Evolutionary conservation across 257 asterid genomes (phyloP).

Genomic region (Paraleonurus japonicus): DNA sequence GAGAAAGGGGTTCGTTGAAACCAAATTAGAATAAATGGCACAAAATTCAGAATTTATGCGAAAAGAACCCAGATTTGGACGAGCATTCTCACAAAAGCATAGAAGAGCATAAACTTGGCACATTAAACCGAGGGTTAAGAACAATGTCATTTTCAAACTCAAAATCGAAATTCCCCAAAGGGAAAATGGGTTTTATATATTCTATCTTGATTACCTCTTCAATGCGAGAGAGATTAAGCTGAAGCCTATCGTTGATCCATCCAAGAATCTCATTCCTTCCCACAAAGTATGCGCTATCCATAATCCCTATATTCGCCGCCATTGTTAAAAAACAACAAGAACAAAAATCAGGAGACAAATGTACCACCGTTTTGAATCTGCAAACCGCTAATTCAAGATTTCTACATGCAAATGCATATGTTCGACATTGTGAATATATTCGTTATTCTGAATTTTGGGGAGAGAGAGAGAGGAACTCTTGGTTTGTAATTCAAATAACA

Average conservation of each 20-base stretch:
- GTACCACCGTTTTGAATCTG: conserved; percentile 11
- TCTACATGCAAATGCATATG: conserved; percentile 21
- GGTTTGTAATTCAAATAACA: conserved; percentile 54
- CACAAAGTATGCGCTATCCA: conserved; percentile 94
- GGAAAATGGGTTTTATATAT: background rate
- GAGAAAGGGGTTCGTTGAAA: background rate
- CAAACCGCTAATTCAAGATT: conserved; percentile 20
- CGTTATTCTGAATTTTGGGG: background rate
- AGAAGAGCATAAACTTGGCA: background rate
- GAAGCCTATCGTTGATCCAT: conserved; percentile 87
- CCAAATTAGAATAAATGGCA: background rate
- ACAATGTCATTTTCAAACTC: background rate
- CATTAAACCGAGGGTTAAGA: background rate
- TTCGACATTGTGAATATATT: background rate
- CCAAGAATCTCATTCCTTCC: conserved; percentile 92
- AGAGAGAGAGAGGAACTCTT: conserved; percentile 6
- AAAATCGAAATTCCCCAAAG: conserved; percentile 10
- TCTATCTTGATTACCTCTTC: conserved; percentile 59
- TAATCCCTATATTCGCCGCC: conserved; percentile 89
- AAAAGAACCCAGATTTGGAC: background rate
- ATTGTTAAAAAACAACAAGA: conserved; percentile 25
- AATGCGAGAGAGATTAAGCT: conserved; percentile 76
- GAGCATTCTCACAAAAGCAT: background rate
- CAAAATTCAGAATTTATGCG: background rate
- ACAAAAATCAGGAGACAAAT: conserved; percentile 14